A percentile compares a stretch with the other conserved stretches of the same genome.
phyloP scores from a whole-genome alignment of 2,329 filamentous ascomycete genomes.

The Chlorencoelia australis region DNA sequence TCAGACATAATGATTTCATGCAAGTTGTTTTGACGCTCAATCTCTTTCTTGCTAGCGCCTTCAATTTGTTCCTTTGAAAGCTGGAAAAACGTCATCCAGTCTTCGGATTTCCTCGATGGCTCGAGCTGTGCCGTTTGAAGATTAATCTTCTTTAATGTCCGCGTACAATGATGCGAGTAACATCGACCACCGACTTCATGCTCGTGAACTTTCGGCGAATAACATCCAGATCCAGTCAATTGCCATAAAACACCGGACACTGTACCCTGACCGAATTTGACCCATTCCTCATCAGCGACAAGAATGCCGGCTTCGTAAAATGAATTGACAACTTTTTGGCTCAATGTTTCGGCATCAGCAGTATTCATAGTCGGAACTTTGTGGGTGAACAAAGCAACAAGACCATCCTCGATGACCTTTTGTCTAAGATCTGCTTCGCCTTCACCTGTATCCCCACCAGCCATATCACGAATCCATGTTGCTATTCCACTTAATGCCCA shows the following conservation, averaged over 20 bases:
- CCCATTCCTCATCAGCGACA: slow-evolving; percentile 90
- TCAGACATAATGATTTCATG: slow-evolving; percentile 94
- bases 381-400: slow-evolving; percentile 81
- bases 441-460: slow-evolving; percentile 43
- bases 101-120: slow-evolving; percentile 55
- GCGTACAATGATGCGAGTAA: slow-evolving; percentile 88
- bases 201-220: slow-evolving; percentile 69
- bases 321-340: slow-evolving; percentile 62
- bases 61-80: slow-evolving; percentile 69
- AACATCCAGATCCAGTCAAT: slow-evolving; percentile 83
- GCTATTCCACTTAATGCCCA: slow-evolving; percentile 90
- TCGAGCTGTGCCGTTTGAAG: slow-evolving; percentile 63
- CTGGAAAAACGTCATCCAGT: slow-evolving; percentile 86
- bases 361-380: slow-evolving; percentile 99
- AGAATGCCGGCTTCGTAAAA: slow-evolving; percentile 75
- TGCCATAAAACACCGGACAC: slow-evolving; percentile 91
- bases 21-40: slow-evolving; percentile 85
- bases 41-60: slow-evolving; percentile 68
- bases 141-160: slow-evolving; percentile 91
- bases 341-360: slow-evolving; percentile 84
- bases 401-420: slow-evolving; percentile 74
- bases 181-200: slow-evolving; percentile 61
- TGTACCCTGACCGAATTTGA: slow-evolving; percentile 73
- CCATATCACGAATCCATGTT: slow-evolving; percentile 77
- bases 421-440: slow-evolving; percentile 81